Evolutionary conservation across 306 rosid species (phyloP), one percentile per base, ranked within the genome.

Genomic region (Pyrus communis): DNA sequence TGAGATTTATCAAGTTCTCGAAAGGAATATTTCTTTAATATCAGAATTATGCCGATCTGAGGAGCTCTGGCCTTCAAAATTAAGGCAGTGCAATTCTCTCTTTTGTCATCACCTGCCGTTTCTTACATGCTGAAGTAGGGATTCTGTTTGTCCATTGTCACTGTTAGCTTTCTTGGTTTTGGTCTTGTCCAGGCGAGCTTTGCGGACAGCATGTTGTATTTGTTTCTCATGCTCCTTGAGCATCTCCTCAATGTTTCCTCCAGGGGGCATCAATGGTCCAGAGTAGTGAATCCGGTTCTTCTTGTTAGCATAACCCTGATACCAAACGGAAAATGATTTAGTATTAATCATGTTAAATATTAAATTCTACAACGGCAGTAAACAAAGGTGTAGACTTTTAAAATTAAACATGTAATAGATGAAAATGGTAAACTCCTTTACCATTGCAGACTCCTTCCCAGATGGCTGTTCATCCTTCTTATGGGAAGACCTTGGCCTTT

Each of bases 221-320:
- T 89, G 89, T 81, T 81, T 88, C 83, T 93, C 96, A 8, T 91
- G 95, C 82, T 91, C 89, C 86, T 87, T 91, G 21, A 91, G 88
- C 91, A 91, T 87, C 75, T 91, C 91, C 78, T 88, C 97, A 5
- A 91, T 78, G 80, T 88, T 84, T 73, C 90, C 91, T 10, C 84
- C 91, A 4, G 81, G 85, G 59, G 92, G 85, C 73, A 85, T 70
- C 83, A 89, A 77, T 11, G 93, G 96, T 67, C 98, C 97, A 18
- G 97, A 91, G 85, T 81, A 88, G 80, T 91, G 88, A 38, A 85
- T 75, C 74, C 86, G 78, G 52, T 75, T 71, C 85, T 81, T 86
- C 81, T 84, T 85, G 33, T 79, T n/a, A 80, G 68, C 80, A 67
- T 49, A 74, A 43, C 82, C 85, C 95, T 93, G 89, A 71, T 3